These are phyloP conservation scores for Hortiboletus rubellus DNA, from an alignment of 1,284 basidiomycete genomes.

Conservation along the genomic window DNA sequence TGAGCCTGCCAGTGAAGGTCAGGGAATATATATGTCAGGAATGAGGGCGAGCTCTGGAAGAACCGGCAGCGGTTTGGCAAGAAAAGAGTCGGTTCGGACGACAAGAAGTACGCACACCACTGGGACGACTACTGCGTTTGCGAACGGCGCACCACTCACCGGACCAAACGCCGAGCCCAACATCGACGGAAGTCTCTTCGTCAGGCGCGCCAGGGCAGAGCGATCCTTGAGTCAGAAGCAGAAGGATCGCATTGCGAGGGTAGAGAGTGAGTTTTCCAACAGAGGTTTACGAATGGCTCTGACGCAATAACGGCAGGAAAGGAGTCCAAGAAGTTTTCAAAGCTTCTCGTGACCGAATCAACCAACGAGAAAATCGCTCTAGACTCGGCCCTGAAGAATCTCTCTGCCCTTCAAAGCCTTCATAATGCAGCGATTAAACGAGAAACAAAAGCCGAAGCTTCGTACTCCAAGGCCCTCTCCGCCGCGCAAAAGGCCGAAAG, in stretches of 20 bases:
- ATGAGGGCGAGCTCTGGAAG: background rate
- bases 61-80: slow-evolving; percentile 7
- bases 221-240: slow-evolving; percentile 29
- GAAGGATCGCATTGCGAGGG: slow-evolving; percentile 26
- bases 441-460: slow-evolving; percentile 26
- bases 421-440: slow-evolving; percentile 34
- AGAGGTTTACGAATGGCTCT: background rate
- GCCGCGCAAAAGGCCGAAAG: slow-evolving; percentile 30
- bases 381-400: slow-evolving; percentile 27
- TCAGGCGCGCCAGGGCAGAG: slow-evolving; percentile 27
- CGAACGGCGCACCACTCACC: slow-evolving; percentile 25
- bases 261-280: slow-evolving; percentile 24
- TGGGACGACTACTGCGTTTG: slow-evolving; percentile 24
- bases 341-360: slow-evolving; percentile 30
- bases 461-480: slow-evolving; percentile 30
- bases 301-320: slow-evolving; percentile 16
- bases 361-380: slow-evolving; percentile 31
- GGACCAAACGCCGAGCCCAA: slow-evolving; percentile 25
- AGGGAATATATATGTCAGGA: slow-evolving; percentile 5
- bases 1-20: slow-evolving; percentile 5
- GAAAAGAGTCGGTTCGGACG: slow-evolving; percentile 25
- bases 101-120: slow-evolving; percentile 19
- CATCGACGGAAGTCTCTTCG: slow-evolving; percentile 21
- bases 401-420: slow-evolving; percentile 30
- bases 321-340: slow-evolving; percentile 28